Conservation (phyloP, 2,329 filamentous ascomycete species). For the Fusarium acutatum region DNA sequence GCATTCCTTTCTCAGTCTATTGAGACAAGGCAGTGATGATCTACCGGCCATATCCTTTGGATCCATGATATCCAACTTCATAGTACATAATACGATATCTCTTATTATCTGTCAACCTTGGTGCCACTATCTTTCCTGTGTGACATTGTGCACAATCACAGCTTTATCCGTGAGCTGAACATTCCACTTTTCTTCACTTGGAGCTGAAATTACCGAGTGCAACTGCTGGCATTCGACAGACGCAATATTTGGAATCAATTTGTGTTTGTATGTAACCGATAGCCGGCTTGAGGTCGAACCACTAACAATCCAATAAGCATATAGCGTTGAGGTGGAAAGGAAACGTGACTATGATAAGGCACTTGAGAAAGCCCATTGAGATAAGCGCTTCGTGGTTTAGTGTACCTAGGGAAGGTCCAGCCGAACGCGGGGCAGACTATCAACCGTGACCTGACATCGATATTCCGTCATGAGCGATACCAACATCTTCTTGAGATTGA, state of each 20-base stretch:
- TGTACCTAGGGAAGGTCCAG: not conserved
- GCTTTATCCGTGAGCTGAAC: rapidly evolving
- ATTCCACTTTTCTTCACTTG: rapidly evolving
- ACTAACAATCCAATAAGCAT: rapidly evolving
- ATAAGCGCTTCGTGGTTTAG: not conserved
- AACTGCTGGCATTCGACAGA: not conserved
- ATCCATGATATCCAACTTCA: rapidly evolving
- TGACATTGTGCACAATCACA: rapidly evolving
- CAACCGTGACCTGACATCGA: not conserved
- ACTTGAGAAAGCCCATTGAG: not conserved
- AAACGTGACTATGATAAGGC: rapidly evolving
- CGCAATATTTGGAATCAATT: not conserved
- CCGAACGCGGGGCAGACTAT: not conserved
- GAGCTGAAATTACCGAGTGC: rapidly evolving
- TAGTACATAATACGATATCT: not conserved
- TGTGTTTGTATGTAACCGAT: rapidly evolving
- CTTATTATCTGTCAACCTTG: rapidly evolving
- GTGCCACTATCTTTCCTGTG: rapidly evolving
- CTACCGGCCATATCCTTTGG: rapidly evolving
- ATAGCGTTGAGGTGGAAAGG: too few relatives aligned
- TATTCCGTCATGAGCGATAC: not conserved
- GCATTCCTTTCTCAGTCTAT: rapidly evolving
- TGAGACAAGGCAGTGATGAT: not conserved
- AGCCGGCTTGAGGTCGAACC: rapidly evolving
- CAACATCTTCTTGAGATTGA: rapidly evolving